Evolutionary conservation across 192 early-diverging fungal species (phyloP).

Genomic region (Podila epigama): DNA sequence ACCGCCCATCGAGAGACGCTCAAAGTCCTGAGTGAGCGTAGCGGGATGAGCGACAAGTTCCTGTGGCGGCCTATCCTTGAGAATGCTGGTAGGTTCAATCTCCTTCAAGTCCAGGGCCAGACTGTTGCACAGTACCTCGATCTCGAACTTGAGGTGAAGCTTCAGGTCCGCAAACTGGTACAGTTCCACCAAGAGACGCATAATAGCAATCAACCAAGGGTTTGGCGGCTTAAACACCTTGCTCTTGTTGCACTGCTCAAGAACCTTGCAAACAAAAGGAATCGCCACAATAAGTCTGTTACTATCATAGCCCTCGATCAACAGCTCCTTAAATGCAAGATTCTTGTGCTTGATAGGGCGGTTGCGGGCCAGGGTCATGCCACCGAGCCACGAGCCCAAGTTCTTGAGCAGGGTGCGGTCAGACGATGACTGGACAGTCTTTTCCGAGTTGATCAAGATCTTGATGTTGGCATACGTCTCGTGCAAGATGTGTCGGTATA

Average conservation of each 20-base stretch:
- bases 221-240: conserved; percentile 95
- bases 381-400: conserved; percentile 96
- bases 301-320: conserved; percentile 91
- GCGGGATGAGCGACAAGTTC: conserved; percentile 36
- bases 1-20: conserved; percentile 46
- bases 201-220: conserved; percentile 97
- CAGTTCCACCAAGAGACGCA: conserved; percentile 90
- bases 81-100: conserved; percentile 68
- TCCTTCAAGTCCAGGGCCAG: conserved; percentile 85
- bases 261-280: conserved; percentile 97
- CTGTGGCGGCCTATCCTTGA: conserved; percentile 69
- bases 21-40: conserved; percentile 46
- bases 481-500: conserved; percentile 81
- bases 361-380: conserved; percentile 96
- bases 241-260: conserved; percentile 86
- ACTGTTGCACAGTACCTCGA: conserved; percentile 97
- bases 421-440: conserved; percentile 86
- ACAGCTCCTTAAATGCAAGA: conserved; percentile 92
- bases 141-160: conserved; percentile 96
- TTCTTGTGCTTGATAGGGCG: conserved; percentile 96
- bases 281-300: conserved; percentile 93
- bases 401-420: conserved; percentile 95
- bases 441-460: conserved; percentile 91
- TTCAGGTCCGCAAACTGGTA: conserved; percentile 94
- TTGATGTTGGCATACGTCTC: conserved; percentile 91